Conservation (phyloP, 495 filamentous ascomycete species). For the Lepraria neglecta region DNA sequence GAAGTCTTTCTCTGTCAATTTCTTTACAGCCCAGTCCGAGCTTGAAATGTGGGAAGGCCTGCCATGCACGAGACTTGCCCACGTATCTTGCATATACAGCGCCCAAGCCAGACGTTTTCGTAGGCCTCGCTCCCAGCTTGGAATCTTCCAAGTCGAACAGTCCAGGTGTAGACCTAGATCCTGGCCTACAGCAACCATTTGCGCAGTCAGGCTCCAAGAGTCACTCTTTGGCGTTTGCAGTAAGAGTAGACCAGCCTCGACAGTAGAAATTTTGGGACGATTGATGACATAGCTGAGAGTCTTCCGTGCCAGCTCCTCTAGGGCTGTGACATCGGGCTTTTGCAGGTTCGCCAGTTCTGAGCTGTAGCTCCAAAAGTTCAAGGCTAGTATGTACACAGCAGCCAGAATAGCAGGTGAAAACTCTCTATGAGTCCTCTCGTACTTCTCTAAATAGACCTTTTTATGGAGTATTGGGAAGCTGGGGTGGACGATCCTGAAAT, state of each 20-base stretch:
- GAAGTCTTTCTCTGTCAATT: slow-evolving; percentile 64
- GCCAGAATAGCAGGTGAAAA: slow-evolving; percentile 73
- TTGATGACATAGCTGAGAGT: slow-evolving; percentile 63
- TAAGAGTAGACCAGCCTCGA: slow-evolving; percentile 75
- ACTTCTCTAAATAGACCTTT: slow-evolving; percentile 70
- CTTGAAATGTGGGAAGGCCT: slow-evolving; percentile 76
- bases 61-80: slow-evolving; percentile 80
- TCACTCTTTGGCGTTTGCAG: slow-evolving; percentile 69
- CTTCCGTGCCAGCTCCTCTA: slow-evolving; percentile 62
- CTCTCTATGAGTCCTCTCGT: slow-evolving; percentile 61
- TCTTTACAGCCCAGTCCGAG: slow-evolving; percentile 76
- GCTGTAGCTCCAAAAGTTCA: slow-evolving; percentile 78
- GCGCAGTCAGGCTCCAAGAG: slow-evolving; percentile 70
- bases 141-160: slow-evolving; percentile 82
- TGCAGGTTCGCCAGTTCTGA: slow-evolving; percentile 50
- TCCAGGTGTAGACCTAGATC: slow-evolving; percentile 84
- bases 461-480: slow-evolving; percentile 80
- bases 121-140: slow-evolving; percentile 75
- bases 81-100: slow-evolving; percentile 89
- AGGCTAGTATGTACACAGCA: slow-evolving; percentile 74
- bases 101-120: slow-evolving; percentile 85
- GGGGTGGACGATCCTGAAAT: slow-evolving; percentile 73
- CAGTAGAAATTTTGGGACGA: slow-evolving; percentile 70
- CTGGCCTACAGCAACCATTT: slow-evolving; percentile 71
- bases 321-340: slow-evolving; percentile 55